A percentile compares a stretch with the other conserved stretches of the same genome.
Evolutionary conservation across 1,284 basidiomycete species (phyloP).

Genomic region (Apiotrichum siamense): DNA sequence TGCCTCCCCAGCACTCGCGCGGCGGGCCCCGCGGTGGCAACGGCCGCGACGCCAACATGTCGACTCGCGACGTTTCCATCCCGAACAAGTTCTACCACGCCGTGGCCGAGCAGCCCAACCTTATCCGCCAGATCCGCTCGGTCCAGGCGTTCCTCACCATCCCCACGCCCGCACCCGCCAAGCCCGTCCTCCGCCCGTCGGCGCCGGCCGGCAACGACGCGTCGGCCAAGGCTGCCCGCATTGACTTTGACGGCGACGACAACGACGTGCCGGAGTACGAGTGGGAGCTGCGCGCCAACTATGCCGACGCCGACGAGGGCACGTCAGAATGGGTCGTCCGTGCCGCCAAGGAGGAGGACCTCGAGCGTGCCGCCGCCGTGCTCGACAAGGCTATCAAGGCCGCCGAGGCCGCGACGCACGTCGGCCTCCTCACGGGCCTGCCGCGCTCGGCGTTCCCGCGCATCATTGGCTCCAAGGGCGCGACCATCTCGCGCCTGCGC

Average conservation of each 20-base stretch:
- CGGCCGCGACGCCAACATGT: conserved; percentile 26
- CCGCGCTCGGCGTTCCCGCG: conserved; percentile 54
- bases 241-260: conserved; percentile 62
- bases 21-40: conserved; percentile 12
- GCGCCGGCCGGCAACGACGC: conserved; percentile 15
- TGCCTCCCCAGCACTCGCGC: conserved; percentile 10
- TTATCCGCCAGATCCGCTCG: conserved; percentile 73
- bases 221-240: conserved; percentile 59
- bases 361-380: conserved; percentile 63
- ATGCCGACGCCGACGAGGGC: conserved; percentile 68
- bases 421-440: conserved; percentile 47
- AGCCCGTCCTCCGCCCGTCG: conserved; percentile 60
- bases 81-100: conserved; percentile 80
- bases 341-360: conserved; percentile 66
- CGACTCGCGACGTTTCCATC: conserved; percentile 59
- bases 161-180: conserved; percentile 58
- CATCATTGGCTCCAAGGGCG: conserved; percentile 66
- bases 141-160: conserved; percentile 74
- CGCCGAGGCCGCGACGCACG: conserved; percentile 55
- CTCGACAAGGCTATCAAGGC: conserved; percentile 66
- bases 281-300: conserved; percentile 69
- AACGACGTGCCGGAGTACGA: conserved; percentile 45
- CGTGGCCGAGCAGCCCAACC: conserved; percentile 73
- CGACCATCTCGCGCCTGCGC: conserved; percentile 78
- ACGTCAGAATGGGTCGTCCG: conserved; percentile 65